These are phyloP conservation scores for Mycothermus thermophilus DNA, from an alignment of 495 filamentous ascomycete genomes.

Conservation along the genomic window DNA sequence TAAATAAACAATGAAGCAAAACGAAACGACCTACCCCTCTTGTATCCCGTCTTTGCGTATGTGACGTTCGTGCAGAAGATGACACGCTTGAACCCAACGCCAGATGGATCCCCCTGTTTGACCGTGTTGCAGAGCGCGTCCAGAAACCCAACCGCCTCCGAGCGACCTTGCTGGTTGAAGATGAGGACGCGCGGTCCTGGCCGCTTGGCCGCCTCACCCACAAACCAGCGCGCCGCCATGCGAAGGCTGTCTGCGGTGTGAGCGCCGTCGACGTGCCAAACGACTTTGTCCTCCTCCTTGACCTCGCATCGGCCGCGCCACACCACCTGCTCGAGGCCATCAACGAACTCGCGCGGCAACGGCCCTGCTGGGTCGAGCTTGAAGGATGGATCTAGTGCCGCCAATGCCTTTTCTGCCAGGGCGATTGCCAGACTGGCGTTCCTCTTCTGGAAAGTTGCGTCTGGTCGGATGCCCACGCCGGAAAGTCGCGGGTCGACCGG, in stretches of 20 bases:
- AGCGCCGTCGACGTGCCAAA: slow-evolving; percentile 85
- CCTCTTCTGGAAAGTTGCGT: slow-evolving; percentile 68
- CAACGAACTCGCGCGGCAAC: slow-evolving; percentile 53
- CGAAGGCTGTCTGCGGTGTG: slow-evolving; percentile 83
- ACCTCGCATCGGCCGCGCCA: slow-evolving; percentile 79
- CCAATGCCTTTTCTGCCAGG: slow-evolving; percentile 49
- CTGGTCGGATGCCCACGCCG: slow-evolving; percentile 55
- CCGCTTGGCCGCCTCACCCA: slow-evolving; percentile 22
- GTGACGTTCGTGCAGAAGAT: slow-evolving; percentile 87
- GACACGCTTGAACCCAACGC: slow-evolving; percentile 57
- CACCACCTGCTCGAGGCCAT: slow-evolving; percentile 59
- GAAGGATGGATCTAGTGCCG: slow-evolving; percentile 28
- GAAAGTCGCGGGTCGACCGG: slow-evolving; percentile 47
- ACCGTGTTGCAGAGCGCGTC: slow-evolving; percentile 47
- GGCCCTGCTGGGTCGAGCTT: slow-evolving; percentile 6
- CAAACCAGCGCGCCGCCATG: slow-evolving; percentile 69
- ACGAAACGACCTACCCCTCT: slow-evolving; percentile 30
- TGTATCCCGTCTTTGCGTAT: slow-evolving; percentile 55
- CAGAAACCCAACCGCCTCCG: slow-evolving; percentile 59
- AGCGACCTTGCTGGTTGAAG: slow-evolving; percentile 90
- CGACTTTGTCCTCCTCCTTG: slow-evolving; percentile 47
- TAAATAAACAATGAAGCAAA: too few species aligned
- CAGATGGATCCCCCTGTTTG: slow-evolving; percentile 22
- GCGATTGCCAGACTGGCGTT: slow-evolving; percentile 78
- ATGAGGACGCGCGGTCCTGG: slow-evolving; percentile 51